phyloP scores from a whole-genome alignment of 768 basidiomycete genomes.

The Phallus indusiatus region DNA sequence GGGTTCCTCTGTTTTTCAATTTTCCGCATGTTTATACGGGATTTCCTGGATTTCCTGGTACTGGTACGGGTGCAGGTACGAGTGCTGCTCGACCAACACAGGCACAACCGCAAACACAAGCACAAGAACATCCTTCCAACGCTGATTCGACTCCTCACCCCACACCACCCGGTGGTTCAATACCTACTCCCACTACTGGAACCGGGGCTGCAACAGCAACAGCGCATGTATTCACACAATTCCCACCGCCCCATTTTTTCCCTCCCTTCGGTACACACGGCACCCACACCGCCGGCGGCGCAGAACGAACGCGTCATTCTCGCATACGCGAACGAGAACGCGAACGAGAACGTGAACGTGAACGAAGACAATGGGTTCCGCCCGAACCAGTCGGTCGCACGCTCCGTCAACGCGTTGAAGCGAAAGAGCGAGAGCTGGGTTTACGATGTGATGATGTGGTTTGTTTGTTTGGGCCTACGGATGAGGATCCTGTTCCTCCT shows the following conservation, averaged over 20 bases:
- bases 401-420: slow-evolving; percentile 64
- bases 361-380: slow-evolving; percentile 44
- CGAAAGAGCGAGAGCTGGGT: slow-evolving; percentile 61
- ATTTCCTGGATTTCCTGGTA: not conserved
- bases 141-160: too few species aligned
- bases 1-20: not conserved
- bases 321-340: slow-evolving; percentile 11
- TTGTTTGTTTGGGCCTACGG: slow-evolving; percentile 67
- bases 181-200: not conserved
- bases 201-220: not conserved
- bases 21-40: not conserved
- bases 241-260: slow-evolving; percentile 6
- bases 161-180: slow-evolving; percentile 3
- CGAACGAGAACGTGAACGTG: slow-evolving; percentile 20
- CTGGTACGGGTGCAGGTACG: not conserved
- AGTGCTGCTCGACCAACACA: not conserved
- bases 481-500: slow-evolving; percentile 51
- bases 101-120: slow-evolving; percentile 10
- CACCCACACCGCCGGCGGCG: too few species aligned
- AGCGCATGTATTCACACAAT: not conserved
- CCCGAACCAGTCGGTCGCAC: slow-evolving; percentile 62
- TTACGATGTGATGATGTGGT: slow-evolving; percentile 62
- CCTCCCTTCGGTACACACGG: slow-evolving; percentile 10
- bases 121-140: slow-evolving; percentile 9
- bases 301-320: slow-evolving; percentile 11